A percentile compares a stretch with the other conserved stretches of the same genome.
These are phyloP conservation scores for Wickerhamomyces sydowiorum DNA, from an alignment of 805 yeast genomes.

Conservation along the genomic window DNA sequence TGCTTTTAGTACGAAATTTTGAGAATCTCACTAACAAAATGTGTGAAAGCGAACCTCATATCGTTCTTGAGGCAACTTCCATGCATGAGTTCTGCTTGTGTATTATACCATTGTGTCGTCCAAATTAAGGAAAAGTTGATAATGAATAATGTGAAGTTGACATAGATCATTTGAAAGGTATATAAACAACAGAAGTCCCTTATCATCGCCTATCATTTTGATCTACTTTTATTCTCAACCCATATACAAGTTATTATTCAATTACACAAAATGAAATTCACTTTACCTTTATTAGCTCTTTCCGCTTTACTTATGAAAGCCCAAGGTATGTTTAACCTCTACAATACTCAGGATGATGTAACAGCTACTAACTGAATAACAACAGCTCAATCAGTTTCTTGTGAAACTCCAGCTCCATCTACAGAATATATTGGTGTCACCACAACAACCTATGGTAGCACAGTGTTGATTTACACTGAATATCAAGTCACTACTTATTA, in stretches of 20 bases:
- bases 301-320: not conserved
- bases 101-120: not conserved
- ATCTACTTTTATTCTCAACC: not conserved
- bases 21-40: not conserved
- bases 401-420: slow-evolving; percentile 4
- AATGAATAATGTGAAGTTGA: not conserved
- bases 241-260: not conserved
- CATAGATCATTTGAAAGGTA: not conserved
- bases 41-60: too few relatives aligned
- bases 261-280: not conserved
- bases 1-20: not conserved
- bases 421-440: not conserved
- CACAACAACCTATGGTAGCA: not conserved
- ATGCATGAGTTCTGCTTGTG: not conserved
- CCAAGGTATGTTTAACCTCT: not conserved
- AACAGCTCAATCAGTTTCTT: slow-evolving; percentile 1
- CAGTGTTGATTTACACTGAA: slow-evolving; percentile 4
- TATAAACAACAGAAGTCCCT: not conserved
- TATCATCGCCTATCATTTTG: not conserved
- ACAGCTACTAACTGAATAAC: not conserved
- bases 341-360: too few relatives aligned
- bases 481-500: slow-evolving; percentile 2
- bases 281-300: not conserved
- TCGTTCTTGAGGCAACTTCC: not conserved
- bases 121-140: not conserved